Evolutionary conservation across 495 filamentous ascomycete genomes (phyloP).

Genomic region (Trichoderma virens): DNA sequence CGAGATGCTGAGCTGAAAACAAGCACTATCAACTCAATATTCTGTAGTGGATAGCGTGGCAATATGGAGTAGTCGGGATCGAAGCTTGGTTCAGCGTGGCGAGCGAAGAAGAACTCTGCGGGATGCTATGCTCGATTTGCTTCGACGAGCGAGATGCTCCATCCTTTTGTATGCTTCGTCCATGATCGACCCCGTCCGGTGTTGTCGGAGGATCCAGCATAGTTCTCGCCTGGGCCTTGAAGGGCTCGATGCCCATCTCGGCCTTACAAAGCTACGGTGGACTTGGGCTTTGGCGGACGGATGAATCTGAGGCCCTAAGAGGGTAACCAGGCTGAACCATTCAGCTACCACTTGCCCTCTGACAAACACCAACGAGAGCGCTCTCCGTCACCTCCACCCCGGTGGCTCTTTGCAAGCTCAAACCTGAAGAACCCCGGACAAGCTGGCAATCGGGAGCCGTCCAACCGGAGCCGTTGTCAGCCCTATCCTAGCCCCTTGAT

Average conservation of each 20-base stretch:
- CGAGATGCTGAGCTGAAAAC: neutral
- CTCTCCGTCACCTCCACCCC: neutral
- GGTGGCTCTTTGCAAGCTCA: slow-evolving; percentile 5
- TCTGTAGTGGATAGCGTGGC: neutral
- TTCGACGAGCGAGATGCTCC: neutral
- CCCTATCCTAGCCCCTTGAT: slow-evolving; percentile 6
- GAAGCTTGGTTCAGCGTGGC: neutral
- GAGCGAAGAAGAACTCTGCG: neutral
- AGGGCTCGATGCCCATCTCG: neutral
- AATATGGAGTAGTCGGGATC: neutral
- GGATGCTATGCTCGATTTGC: neutral
- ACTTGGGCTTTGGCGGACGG: neutral
- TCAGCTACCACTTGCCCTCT: slow-evolving; percentile 1
- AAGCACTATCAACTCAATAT: neutral
- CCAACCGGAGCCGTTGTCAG: slow-evolving; percentile 2
- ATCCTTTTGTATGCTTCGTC: slow-evolving; percentile 4
- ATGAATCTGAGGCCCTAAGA: slow-evolving; percentile 4
- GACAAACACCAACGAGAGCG: slow-evolving; percentile 8
- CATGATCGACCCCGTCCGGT: slow-evolving; percentile 1
- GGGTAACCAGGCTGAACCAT: slow-evolving; percentile 6
- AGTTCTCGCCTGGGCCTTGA: neutral
- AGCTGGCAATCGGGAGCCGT: slow-evolving; percentile 7
- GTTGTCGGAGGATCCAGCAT: slow-evolving; percentile 4
- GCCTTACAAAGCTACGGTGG: slow-evolving; percentile 6
- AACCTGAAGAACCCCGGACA: slow-evolving; percentile 5